Evolutionary conservation across 768 basidiomycete species (phyloP).

Genomic region (Nidula microcarpa): DNA sequence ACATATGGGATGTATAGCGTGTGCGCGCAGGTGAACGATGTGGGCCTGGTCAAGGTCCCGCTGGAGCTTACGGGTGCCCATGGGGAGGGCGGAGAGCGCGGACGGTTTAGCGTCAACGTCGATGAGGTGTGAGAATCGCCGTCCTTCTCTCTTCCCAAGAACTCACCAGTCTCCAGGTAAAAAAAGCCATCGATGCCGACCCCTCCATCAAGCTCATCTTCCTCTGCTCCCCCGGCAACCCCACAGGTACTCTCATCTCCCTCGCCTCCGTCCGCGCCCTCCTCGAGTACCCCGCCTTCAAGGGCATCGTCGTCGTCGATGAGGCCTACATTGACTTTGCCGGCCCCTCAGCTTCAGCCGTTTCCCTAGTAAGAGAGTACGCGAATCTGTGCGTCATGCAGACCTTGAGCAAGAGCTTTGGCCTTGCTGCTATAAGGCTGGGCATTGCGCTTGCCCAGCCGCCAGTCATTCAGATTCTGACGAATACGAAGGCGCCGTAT

Average conservation of each 20-base stretch:
- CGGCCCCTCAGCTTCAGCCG: slow-evolving; percentile 56
- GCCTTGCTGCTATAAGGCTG: slow-evolving; percentile 91
- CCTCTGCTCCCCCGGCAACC: slow-evolving; percentile 96
- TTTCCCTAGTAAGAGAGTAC: slow-evolving; percentile 71
- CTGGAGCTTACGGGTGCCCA: slow-evolving; percentile 53
- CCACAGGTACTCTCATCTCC: slow-evolving; percentile 85
- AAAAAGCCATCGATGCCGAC: slow-evolving; percentile 62
- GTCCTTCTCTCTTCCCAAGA: not conserved
- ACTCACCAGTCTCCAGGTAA: slow-evolving; percentile 48
- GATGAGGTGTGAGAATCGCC: slow-evolving; percentile 54
- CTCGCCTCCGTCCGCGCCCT: slow-evolving; percentile 64
- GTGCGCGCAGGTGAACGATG: slow-evolving; percentile 93
- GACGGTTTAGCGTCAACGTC: slow-evolving; percentile 71
- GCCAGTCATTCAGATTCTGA: slow-evolving; percentile 83
- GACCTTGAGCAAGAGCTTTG: slow-evolving; percentile 95
- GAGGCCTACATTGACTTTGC: slow-evolving; percentile 99
- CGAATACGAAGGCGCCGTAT: slow-evolving; percentile 97
- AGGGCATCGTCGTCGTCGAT: slow-evolving; percentile 90
- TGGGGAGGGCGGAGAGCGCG: slow-evolving; percentile 72
- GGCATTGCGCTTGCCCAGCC: slow-evolving; percentile 91
- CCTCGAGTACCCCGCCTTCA: slow-evolving; percentile 78
- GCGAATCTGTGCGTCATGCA: slow-evolving; percentile 94
- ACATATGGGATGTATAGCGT: slow-evolving; percentile 99
- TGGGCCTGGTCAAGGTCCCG: slow-evolving; percentile 74
- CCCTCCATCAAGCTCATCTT: slow-evolving; percentile 87